phyloP scores from a whole-genome alignment of 1,284 basidiomycete genomes.

The Prillingera fragicola region DNA sequence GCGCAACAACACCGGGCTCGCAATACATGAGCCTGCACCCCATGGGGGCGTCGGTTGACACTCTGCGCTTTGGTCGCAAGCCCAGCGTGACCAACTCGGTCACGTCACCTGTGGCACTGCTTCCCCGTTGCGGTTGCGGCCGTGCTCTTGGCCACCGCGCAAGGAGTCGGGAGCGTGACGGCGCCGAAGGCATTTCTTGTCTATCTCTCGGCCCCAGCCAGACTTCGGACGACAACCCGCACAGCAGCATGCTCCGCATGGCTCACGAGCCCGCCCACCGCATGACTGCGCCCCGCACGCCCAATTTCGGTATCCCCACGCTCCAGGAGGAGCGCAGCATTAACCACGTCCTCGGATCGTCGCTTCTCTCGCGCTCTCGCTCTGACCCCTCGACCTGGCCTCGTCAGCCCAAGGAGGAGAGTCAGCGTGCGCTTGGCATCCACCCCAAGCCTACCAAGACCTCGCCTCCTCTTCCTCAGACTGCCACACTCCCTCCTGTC shows the following conservation, averaged over 20 bases:
- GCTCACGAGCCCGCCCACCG: slow-evolving; percentile 24
- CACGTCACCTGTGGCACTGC: slow-evolving; percentile 40
- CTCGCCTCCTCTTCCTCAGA: not conserved
- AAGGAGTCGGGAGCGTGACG: slow-evolving; percentile 14
- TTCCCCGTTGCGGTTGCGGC: slow-evolving; percentile 42
- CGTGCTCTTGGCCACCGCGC: slow-evolving; percentile 32
- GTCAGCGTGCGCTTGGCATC: too few relatives aligned
- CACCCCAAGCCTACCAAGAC: too few relatives aligned
- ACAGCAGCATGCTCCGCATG: slow-evolving; percentile 13
- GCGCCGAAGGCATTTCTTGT: slow-evolving; percentile 30
- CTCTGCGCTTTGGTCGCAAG: slow-evolving; percentile 43
- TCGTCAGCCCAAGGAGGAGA: not conserved
- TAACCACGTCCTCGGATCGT: slow-evolving; percentile 16
- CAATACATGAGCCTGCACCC: slow-evolving; percentile 21
- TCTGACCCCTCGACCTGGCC: slow-evolving; percentile 26
- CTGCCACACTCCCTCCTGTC: slow-evolving; percentile 9
- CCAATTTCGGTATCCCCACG: slow-evolving; percentile 4
- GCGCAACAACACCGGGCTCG: slow-evolving; percentile 12
- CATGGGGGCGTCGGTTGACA: slow-evolving; percentile 36
- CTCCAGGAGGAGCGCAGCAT: slow-evolving; percentile 13
- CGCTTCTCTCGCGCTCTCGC: slow-evolving; percentile 37
- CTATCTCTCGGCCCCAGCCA: slow-evolving; percentile 31
- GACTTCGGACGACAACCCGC: slow-evolving; percentile 10
- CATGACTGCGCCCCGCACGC: slow-evolving; percentile 15
- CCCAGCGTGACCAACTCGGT: slow-evolving; percentile 39